Evolutionary conservation across 179 eudicot genomes (phyloP), one percentile per base, ranked within the genome.

Genomic region (Beta corolliflora): DNA sequence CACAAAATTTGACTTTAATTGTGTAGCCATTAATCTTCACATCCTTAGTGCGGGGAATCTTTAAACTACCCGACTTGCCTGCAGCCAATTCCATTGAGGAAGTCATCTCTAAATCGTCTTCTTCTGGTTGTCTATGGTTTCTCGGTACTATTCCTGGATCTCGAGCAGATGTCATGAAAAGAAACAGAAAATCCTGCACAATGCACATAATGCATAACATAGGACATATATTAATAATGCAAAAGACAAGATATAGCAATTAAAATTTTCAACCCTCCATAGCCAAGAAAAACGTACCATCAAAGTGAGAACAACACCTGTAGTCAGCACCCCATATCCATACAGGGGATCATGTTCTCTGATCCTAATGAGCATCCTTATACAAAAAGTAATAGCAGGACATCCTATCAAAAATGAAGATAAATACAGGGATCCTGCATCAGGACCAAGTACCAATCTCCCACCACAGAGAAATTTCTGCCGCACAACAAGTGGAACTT

Each of bases 101-200:
- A 82, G 72, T 59, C 36, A 78, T 45, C 73, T 89, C 91, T 41
- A 74, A 64, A 19, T 90, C 87, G 45, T 91, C 91, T 41, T 91
- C 95, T 18, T 89, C 92, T 8, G 88, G 93, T 66, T 91, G 89
- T 52, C 68, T 80, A 36, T 78, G 53, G 80, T 91, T 95, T 85
- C 99, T 82, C 29, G 95, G 97, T 55, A 95, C 80, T 82, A 95
- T 92, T 81, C 98, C 99, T 25, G 99, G 99, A 89, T 95, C 97
- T 88, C 97, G 89, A 44, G 87, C 89, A 52, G 97, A 91, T 65
- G 99, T 94, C 88, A 91, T 66, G 86, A 83, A 88, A 68, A 95
- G 95, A 86, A 95, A 91, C 67, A 74, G 75, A 73, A 92, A 87
- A 87, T 85, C 89, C 94, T 91, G 85, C 86, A 84, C 64, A 41